Evolutionary conservation across 306 rosid genomes (phyloP), one percentile per base, ranked within the genome.

Genomic region (Vicia sativa): DNA sequence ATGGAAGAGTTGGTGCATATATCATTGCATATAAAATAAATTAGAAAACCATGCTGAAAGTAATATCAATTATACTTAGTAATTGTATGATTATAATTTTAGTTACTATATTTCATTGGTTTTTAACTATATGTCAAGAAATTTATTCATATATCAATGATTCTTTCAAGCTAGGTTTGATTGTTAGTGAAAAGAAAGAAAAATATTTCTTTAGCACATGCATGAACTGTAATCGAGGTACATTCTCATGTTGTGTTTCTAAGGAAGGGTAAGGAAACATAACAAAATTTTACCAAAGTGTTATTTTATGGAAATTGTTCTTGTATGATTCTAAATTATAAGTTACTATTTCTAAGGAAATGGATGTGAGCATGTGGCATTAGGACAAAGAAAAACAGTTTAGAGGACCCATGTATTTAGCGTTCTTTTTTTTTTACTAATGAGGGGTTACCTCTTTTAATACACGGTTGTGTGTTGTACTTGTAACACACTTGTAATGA

Each of bases 141-240:
- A 58, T 58, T 9, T 8, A 34, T 58, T 12, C 19, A 28, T 8
- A 21, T 21, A 43, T 52, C 76, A 75, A 35, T 61, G 76, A 77
- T 78, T 71, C 80, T 57, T 67, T 61, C 76, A 56, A 4, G 61
- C 48, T 72, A 48, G 60, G 72, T 37, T 55, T 68, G 69, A 37
- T 35, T 48, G 70, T 53, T 49, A 35, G 19, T 59, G 85, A 75
- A 78, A 78, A 46, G 83, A 77, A 80, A 74, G 74, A 52, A 43
- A 64, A 66, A 62, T 57, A 62, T 74, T 62, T 21, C 34, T 74
- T 14, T 62, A 73, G 74, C 48, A 68, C 39, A 56, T 4, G 6
- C 10, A 50, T 41, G 28, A 67, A 71, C 65, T 71, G 52, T 67
- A 66, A 55, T 2, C 11, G 26, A 59, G 70, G 79, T 42, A 79